phyloP scores from a whole-genome alignment of 2,329 filamentous ascomycete species.

The Fusarium sp. region DNA sequence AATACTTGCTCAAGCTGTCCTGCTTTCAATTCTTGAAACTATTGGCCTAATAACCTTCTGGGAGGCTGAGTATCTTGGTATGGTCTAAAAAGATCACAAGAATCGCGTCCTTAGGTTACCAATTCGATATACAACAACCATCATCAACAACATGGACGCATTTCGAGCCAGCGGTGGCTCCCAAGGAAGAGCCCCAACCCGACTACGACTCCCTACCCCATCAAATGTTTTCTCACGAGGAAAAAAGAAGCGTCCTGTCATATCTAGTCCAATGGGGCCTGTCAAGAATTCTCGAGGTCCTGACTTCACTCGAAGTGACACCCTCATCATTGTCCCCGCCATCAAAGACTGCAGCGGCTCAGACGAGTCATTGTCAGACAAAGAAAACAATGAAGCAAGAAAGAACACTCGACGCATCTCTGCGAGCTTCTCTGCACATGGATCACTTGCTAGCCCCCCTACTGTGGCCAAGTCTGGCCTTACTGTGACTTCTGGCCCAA shows the following conservation, averaged over 20 bases:
- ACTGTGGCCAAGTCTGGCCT: slow-evolving; percentile 47
- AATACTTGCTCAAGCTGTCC: neutral
- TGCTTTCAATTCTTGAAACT: neutral
- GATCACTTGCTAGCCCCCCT: slow-evolving; percentile 44
- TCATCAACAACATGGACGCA: slow-evolving; percentile 32
- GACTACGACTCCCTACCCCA: slow-evolving; percentile 26
- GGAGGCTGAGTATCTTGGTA: neutral
- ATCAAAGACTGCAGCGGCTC: slow-evolving; percentile 50
- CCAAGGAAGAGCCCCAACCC: slow-evolving; percentile 11
- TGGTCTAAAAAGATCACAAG: neutral
- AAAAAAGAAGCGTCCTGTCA: slow-evolving; percentile 44
- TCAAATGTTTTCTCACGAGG: slow-evolving; percentile 22
- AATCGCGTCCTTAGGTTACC: neutral
- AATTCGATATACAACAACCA: neutral
- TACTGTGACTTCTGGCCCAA: slow-evolving; percentile 23
- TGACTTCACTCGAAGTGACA: slow-evolving; percentile 50
- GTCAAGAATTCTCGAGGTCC: slow-evolving; percentile 52
- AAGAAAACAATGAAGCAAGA: slow-evolving; percentile 7
- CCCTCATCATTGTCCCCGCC: slow-evolving; percentile 49
- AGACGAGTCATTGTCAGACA: slow-evolving; percentile 28
- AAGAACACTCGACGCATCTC: slow-evolving; percentile 45
- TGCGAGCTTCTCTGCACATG: slow-evolving; percentile 44
- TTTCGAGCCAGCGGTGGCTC: slow-evolving; percentile 11
- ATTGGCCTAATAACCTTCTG: neutral
- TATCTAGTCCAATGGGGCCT: slow-evolving; percentile 53